A percentile compares a stretch with the other conserved stretches of the same genome.
phyloP scores from a whole-genome alignment of 257 asterid genomes.

The Solanum habrochaites region DNA sequence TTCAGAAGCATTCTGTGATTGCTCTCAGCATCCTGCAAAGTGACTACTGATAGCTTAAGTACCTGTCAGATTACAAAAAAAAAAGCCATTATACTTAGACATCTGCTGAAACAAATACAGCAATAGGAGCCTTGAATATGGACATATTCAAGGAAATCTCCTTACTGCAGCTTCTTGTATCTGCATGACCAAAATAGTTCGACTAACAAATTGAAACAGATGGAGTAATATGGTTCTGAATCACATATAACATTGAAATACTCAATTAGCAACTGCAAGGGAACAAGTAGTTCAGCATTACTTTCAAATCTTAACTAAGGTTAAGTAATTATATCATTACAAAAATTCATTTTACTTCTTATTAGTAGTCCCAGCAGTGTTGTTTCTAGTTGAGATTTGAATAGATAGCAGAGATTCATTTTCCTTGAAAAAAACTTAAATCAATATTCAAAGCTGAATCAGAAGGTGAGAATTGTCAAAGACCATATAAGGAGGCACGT shows the following conservation, averaged over 20 bases:
- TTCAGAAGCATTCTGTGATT: no score
- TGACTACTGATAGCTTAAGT: no score
- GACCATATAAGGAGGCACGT: background rate
- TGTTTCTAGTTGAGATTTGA: background rate
- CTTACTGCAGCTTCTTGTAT: background rate
- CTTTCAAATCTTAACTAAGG: background rate
- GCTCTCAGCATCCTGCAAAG: no score
- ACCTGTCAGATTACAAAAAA: no score
- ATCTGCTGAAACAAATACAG: no score
- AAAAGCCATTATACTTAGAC: no score
- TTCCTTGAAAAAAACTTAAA: no score
- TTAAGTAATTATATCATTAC: no score
- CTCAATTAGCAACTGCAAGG: background rate
- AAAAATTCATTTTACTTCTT: no score
- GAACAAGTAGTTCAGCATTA: background rate
- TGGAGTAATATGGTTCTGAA: background rate
- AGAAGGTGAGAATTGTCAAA: background rate
- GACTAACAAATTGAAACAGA: background rate
- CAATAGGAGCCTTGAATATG: no score
- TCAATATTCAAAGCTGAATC: background rate
- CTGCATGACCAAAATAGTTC: background rate
- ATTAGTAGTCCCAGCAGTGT: background rate
- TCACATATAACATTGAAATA: background rate
- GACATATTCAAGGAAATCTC: background rate
- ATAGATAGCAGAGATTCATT: background rate